A percentile compares a stretch with the other conserved stretches of the same genome.
phyloP scores from a whole-genome alignment of 1,139 yeast species.

The Hansenula lynferdii region DNA sequence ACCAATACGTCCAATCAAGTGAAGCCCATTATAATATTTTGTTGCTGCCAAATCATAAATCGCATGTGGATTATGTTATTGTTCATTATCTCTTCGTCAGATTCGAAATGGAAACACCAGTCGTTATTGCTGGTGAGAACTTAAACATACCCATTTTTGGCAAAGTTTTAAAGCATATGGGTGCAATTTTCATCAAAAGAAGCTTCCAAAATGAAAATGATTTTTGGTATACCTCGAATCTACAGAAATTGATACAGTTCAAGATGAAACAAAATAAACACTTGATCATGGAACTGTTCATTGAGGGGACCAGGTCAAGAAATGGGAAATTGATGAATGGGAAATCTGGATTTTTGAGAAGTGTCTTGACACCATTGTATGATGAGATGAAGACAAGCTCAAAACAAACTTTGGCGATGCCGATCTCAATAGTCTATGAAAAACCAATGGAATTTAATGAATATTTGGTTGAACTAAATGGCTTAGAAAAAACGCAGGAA shows the following conservation, averaged over 20 bases:
- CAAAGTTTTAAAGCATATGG: constrained; percentile 9
- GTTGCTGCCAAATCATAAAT: constrained; percentile 17
- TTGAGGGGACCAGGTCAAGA: constrained; percentile 20
- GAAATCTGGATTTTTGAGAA: constrained; percentile 16
- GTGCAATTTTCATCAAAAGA: constrained; percentile 19
- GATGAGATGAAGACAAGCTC: neutral
- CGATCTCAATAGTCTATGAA: constrained; percentile 16
- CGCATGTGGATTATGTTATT: constrained; percentile 20
- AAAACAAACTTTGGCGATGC: constrained; percentile 9
- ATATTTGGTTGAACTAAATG: constrained; percentile 17
- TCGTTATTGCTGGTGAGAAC: constrained; percentile 20
- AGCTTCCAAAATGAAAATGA: constrained; percentile 12
- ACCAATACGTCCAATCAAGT: neutral
- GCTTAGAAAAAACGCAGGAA: constrained; percentile 19
- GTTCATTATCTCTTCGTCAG: constrained; percentile 15
- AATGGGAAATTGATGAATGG: constrained; percentile 20
- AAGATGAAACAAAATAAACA: constrained; percentile 2
- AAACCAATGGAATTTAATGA: constrained; percentile 20
- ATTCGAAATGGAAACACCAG: constrained; percentile 14
- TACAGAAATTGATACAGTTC: constrained; percentile 7
- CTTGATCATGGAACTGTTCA: constrained; percentile 14
- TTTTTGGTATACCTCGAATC: constrained; percentile 13
- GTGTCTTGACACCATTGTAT: constrained; percentile 10
- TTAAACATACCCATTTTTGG: constrained; percentile 20
- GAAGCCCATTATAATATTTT: constrained; percentile 2